Percentiles rank a stretch among this genome's conserved stretches.
These are phyloP conservation scores for Castanospermum australe DNA, from an alignment of 306 rosid species.

Conservation along the genomic window DNA sequence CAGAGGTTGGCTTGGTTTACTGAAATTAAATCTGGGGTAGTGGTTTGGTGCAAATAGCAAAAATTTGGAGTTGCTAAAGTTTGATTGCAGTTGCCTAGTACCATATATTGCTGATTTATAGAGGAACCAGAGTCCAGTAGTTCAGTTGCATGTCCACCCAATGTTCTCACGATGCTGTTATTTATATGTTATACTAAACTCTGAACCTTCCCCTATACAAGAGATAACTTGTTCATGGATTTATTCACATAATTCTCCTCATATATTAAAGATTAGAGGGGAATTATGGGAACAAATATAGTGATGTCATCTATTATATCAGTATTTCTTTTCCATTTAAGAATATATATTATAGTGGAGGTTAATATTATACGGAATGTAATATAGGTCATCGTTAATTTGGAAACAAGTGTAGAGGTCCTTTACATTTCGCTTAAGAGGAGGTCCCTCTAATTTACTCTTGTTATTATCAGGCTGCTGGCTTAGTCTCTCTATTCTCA, in stretches of 20 bases:
- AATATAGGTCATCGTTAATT: background rate
- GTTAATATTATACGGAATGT: constrained; percentile 16
- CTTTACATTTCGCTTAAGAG: background rate
- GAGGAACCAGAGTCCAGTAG: background rate
- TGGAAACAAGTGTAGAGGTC: background rate
- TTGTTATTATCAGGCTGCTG: background rate
- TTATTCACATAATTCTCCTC: background rate
- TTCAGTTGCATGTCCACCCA: background rate
- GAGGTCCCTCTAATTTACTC: background rate
- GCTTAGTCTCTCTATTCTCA: background rate
- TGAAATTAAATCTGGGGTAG: background rate
- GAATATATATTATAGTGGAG: background rate
- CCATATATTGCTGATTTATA: background rate
- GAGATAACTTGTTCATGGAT: constrained; percentile 5
- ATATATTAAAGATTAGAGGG: background rate
- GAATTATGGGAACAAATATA: background rate
- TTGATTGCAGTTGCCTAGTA: background rate
- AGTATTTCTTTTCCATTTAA: background rate
- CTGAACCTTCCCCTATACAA: background rate
- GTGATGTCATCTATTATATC: constrained; percentile 2
- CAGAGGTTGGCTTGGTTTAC: background rate
- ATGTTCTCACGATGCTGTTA: background rate
- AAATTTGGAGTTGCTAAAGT: background rate
- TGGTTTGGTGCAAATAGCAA: background rate
- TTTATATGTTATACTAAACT: background rate